Base-by-base conservation (phyloP, 108 stramenopile species). In the Nitzschia palea region DNA sequence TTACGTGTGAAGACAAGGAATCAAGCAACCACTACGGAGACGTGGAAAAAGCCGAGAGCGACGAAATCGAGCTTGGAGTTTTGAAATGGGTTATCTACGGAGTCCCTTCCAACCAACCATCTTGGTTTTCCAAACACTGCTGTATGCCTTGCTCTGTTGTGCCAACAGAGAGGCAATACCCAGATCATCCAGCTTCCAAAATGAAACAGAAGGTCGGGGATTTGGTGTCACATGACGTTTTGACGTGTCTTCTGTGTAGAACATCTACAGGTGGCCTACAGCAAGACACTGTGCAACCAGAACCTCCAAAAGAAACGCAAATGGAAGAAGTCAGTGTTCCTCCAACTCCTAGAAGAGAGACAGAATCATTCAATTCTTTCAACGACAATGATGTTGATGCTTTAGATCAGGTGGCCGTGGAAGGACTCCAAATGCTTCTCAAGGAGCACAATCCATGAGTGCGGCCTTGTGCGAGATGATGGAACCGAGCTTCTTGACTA, bases 31-130 rank as follows among this genome's bases (percentile, higher is more conserved):
- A n/a, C 18, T 20, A 10, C 9, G 27, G 43, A 6, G 86, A 86
- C 43, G 51, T 75, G 0, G 88, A 80, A 58, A 48, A 57, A 8
- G 51, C 65, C 15, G 30, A 3, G 3, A 50, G 59, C 10, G 90
- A 91, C 72, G 31, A 62, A 30, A 76, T 90, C 50, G 86, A 89
- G 70, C 67, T 93, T 22, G 92, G 92, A 9, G 56, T 82, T 26
- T 74, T 93, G 17, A 88, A 88, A 58, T 82, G 89, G 80, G 70
- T 81, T 17, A 44, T 93, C 25, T 88, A 80, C 68, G 92, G 89
- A n/a, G 80, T 90, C 12, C 67, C 85, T 23, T 43, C 81, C 26
- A 83, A 80, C 45, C 88, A 87, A 58, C 81, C 81, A 5, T 76
- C 79, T 18, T 79, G 78, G 65, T 77, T 82, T 43, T 65, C 76